Conservation (phyloP, 1,284 basidiomycete genomes). For the Moesziomyces aphidis region DNA sequence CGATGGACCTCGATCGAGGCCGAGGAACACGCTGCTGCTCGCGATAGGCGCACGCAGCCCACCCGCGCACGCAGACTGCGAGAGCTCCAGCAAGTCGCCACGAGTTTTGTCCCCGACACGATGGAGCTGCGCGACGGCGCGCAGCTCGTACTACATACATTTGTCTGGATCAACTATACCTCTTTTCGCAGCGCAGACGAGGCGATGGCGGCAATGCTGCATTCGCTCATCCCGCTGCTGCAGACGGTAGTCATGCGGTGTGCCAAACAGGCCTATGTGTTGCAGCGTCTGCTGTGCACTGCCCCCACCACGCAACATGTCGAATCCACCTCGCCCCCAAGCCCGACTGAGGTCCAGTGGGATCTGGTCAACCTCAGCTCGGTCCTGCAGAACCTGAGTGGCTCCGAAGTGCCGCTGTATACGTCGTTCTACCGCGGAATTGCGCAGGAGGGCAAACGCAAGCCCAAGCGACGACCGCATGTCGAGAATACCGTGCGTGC, state of each 20-base stretch:
- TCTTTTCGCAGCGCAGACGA: conserved; percentile 3
- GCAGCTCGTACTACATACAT: conserved; percentile 28
- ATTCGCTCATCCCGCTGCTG: conserved; percentile 22
- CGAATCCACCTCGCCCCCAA: too few relatives aligned
- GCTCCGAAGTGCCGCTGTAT: conserved; percentile 11
- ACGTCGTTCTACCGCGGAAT: background rate
- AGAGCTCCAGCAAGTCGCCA: background rate
- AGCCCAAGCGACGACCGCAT: background rate
- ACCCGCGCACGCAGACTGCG: background rate
- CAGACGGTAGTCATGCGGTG: conserved; percentile 23
- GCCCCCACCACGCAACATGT: too few relatives aligned
- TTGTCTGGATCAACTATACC: conserved; percentile 34
- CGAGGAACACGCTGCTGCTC: conserved; percentile 10
- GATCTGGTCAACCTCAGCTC: conserved; percentile 16
- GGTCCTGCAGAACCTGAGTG: conserved; percentile 17
- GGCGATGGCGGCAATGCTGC: conserved; percentile 7
- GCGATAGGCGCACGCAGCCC: background rate
- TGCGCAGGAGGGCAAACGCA: background rate
- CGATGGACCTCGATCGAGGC: conserved; percentile 17
- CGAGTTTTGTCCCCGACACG: conserved; percentile 11
- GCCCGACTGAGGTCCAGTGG: conserved; percentile 1
- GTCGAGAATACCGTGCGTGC: too few relatives aligned
- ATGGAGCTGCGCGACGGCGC: conserved; percentile 27
- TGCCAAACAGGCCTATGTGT: background rate
- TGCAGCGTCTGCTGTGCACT: background rate